These are phyloP conservation scores for Scheffersomyces segobiensis DNA, from an alignment of 1,139 yeast species.

Conservation along the genomic window DNA sequence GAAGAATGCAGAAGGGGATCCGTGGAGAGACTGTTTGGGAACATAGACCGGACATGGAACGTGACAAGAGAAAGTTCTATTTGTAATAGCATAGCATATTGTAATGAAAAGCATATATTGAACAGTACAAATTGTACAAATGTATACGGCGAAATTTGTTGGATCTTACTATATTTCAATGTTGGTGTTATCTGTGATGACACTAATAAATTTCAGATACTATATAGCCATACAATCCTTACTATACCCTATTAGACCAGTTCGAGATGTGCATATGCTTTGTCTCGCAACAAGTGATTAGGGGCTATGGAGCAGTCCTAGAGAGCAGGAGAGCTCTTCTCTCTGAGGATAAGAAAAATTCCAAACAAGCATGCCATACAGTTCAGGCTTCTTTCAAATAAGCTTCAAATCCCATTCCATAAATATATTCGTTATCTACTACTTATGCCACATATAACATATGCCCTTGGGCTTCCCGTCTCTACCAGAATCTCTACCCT, in stretches of 20 bases:
- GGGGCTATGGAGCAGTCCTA: not conserved
- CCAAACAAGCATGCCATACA: not conserved
- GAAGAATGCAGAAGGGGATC: conserved; percentile 88
- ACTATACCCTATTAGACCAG: not conserved
- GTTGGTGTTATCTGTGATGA: no score
- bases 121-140: not conserved
- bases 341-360: not conserved
- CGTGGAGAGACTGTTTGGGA: conserved; percentile 96
- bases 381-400: not conserved
- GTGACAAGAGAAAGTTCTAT: conserved; percentile 90
- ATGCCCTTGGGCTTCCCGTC: not conserved
- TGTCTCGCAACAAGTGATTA: no score
- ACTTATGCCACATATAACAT: not conserved
- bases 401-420: not conserved
- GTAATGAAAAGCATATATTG: not conserved
- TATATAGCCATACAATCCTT: no score
- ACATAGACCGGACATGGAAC: conserved; percentile 93
- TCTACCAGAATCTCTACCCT: not conserved
- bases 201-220: not conserved
- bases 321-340: not conserved
- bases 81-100: conserved; percentile 35
- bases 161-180: no score
- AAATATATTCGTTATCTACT: not conserved
- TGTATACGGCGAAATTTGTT: not conserved
- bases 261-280: not conserved